Conservation (phyloP, 2,329 filamentous ascomycete species). For the Thyridium curvatum region DNA sequence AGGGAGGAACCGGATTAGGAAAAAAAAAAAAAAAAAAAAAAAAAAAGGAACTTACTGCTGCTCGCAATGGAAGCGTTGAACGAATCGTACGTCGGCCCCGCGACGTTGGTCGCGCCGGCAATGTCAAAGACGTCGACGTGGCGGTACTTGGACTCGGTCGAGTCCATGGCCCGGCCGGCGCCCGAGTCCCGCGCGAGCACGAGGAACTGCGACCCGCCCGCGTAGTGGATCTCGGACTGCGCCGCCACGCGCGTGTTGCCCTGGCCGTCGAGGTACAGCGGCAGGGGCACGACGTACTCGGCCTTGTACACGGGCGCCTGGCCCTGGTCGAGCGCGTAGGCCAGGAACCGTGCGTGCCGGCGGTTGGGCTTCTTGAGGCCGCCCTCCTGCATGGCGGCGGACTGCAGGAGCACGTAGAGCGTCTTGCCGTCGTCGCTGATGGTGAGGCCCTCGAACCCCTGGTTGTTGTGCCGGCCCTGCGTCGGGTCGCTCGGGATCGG, state of each 20-base stretch:
- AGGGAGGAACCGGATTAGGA: slow-evolving; percentile 3
- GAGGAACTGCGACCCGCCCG: slow-evolving; percentile 59
- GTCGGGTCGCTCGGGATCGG: slow-evolving; percentile 50
- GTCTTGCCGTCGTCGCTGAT: slow-evolving; percentile 55
- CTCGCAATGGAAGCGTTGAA: slow-evolving; percentile 15
- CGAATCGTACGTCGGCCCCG: slow-evolving; percentile 31
- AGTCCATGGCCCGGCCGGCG: slow-evolving; percentile 50
- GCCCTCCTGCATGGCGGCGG: slow-evolving; percentile 48
- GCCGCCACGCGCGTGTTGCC: slow-evolving; percentile 50
- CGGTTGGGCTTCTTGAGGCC: slow-evolving; percentile 27
- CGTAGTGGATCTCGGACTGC: slow-evolving; percentile 62
- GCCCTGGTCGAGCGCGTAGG: slow-evolving; percentile 51
- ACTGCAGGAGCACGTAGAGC: slow-evolving; percentile 61
- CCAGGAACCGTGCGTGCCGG: slow-evolving; percentile 53
- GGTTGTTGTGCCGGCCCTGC: slow-evolving; percentile 64
- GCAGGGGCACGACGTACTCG: slow-evolving; percentile 63
- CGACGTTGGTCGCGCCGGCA: slow-evolving; percentile 53
- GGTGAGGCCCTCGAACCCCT: slow-evolving; percentile 67
- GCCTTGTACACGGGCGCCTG: slow-evolving; percentile 38
- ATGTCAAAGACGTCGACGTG: slow-evolving; percentile 67
- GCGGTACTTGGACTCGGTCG: slow-evolving; percentile 51
- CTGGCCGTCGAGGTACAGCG: slow-evolving; percentile 46
- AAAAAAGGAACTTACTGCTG: slow-evolving; percentile 1
- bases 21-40: background rate
- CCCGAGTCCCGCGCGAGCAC: slow-evolving; percentile 58